phyloP scores from a whole-genome alignment of 2,329 filamentous ascomycete species.

The Gliomastix tumulicola region DNA sequence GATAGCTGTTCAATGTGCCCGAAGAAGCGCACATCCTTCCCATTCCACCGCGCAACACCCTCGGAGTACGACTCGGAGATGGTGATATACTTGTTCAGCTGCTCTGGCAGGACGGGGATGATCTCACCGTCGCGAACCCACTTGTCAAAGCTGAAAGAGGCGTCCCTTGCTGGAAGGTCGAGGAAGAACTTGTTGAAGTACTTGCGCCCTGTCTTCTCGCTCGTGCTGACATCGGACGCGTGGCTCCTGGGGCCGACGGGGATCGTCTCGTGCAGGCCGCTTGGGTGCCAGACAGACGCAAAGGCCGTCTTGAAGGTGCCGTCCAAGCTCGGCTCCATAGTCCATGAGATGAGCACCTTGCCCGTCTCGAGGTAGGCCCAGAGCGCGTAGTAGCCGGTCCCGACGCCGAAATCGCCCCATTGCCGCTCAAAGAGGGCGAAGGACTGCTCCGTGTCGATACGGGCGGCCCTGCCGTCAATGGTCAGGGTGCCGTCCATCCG shows the following conservation, averaged over 20 bases:
- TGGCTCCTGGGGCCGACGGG: neutral
- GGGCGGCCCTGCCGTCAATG: neutral
- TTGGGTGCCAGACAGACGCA: neutral
- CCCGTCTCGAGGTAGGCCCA: neutral
- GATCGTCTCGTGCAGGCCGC: neutral
- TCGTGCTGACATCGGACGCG: neutral
- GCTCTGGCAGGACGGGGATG: slow-evolving; percentile 11
- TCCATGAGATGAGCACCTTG: neutral
- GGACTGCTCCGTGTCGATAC: neutral
- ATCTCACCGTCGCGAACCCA: slow-evolving; percentile 41
- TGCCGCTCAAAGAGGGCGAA: neutral
- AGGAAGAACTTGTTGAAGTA: neutral
- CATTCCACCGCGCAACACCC: neutral
- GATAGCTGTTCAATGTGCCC: neutral
- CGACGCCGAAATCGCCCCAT: neutral
- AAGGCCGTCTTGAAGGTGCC: neutral
- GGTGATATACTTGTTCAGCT: neutral
- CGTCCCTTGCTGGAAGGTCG: neutral
- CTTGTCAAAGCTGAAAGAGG: neutral
- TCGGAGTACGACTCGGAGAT: neutral
- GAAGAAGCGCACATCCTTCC: neutral
- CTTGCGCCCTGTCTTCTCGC: neutral
- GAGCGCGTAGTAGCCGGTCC: neutral
- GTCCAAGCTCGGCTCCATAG: neutral
- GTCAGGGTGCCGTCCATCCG: neutral